Evolutionary conservation across 306 rosid genomes (phyloP).

Genomic region (Rosa persica): DNA sequence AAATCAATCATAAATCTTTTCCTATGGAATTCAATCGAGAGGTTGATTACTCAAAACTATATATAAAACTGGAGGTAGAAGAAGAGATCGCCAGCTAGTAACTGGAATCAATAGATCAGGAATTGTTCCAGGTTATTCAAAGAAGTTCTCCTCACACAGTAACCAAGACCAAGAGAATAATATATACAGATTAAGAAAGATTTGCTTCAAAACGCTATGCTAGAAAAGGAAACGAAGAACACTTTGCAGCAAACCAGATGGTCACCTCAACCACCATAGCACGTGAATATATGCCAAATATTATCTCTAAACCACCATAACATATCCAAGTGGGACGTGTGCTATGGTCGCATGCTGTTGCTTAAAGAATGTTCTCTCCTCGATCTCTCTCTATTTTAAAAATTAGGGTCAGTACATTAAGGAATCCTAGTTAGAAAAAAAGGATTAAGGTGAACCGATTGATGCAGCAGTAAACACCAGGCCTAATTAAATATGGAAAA

Average conservation of each 20-base stretch:
- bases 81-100: not conserved
- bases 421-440: constrained; percentile 29
- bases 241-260: constrained; percentile 22
- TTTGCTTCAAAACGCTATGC: not conserved
- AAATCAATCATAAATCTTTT: no score
- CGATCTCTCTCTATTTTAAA: constrained; percentile 16
- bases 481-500: constrained; percentile 9
- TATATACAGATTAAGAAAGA: not conserved
- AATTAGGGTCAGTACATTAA: constrained; percentile 2
- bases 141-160: not conserved
- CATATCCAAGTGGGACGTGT: constrained; percentile 35
- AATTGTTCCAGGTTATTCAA: not conserved
- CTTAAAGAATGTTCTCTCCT: constrained; percentile 24
- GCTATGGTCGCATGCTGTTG: constrained; percentile 24
- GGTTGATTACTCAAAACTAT: no score
- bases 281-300: constrained; percentile 36
- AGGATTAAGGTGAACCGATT: constrained; percentile 27
- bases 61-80: no score
- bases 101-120: not conserved
- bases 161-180: not conserved
- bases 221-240: constrained; percentile 19
- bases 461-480: constrained; percentile 15
- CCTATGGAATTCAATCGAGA: no score
- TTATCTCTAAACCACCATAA: constrained; percentile 24
- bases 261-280: constrained; percentile 28